Conservation (phyloP, 1,284 basidiomycete species). For the Marasmius oreades region DNA sequence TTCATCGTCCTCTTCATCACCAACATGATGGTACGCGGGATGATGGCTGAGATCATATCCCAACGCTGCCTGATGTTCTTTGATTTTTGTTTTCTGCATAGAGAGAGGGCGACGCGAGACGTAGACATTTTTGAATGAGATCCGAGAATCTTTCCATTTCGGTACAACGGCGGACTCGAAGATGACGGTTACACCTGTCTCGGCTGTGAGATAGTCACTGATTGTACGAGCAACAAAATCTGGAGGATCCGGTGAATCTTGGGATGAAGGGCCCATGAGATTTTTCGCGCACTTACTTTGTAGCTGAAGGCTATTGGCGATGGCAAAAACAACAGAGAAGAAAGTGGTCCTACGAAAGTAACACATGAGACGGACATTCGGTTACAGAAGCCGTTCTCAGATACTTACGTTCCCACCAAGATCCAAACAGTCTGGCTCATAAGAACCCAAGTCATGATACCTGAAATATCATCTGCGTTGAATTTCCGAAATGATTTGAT, state of each 20-base stretch:
- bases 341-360: constrained; percentile 78
- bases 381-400: background rate
- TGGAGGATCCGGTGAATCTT: constrained; percentile 24
- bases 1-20: constrained; percentile 52
- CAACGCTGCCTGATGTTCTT: constrained; percentile 51
- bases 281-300: constrained; percentile 55
- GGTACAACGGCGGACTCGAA: constrained; percentile 98
- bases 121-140: constrained; percentile 97
- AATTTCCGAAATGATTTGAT: constrained; percentile 95
- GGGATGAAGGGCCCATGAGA: background rate
- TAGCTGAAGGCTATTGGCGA: constrained; percentile 85
- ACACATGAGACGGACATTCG: constrained; percentile 1
- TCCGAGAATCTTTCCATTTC: constrained; percentile 93
- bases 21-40: constrained; percentile 59
- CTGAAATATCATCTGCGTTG: constrained; percentile 96
- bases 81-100: constrained; percentile 16
- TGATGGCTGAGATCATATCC: constrained; percentile 76
- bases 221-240: constrained; percentile 88
- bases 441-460: constrained; percentile 92
- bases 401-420: constrained; percentile 85
- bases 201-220: constrained; percentile 89
- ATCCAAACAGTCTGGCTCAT: constrained; percentile 95
- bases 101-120: constrained; percentile 74
- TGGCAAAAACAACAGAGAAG: constrained; percentile 90
- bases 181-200: constrained; percentile 92